Percentiles rank a stretch among this genome's conserved stretches.
phyloP scores from a whole-genome alignment of 495 filamentous ascomycete species.

The Penicillium bovifimosum region DNA sequence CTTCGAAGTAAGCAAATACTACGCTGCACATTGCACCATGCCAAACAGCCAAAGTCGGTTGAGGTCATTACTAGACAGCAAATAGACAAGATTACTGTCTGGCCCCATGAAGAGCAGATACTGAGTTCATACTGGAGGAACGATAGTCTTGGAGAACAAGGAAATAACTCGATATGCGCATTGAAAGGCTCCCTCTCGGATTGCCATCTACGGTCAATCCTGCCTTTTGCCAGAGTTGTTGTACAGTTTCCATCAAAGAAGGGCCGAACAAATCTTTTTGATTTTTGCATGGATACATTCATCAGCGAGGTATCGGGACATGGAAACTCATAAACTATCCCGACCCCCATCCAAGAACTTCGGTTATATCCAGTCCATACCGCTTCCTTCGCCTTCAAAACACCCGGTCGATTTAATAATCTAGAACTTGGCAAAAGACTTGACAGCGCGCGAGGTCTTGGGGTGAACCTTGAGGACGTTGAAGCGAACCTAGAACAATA shows the following conservation, averaged over 20 bases:
- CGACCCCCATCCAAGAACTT: slow-evolving; percentile 39
- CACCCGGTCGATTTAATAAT: slow-evolving; percentile 29
- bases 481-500: slow-evolving; percentile 76
- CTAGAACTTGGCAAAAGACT: slow-evolving; percentile 98
- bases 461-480: slow-evolving; percentile 76
- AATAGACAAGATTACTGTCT: not conserved
- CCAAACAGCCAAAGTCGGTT: too few relatives aligned
- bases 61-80: too few relatives aligned
- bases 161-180: slow-evolving; percentile 17
- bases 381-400: slow-evolving; percentile 42
- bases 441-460: slow-evolving; percentile 79
- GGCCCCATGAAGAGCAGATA: not conserved
- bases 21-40: too few relatives aligned
- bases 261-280: slow-evolving; percentile 39
- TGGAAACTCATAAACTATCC: slow-evolving; percentile 48
- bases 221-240: slow-evolving; percentile 11
- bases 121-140: not conserved
- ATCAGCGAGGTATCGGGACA: slow-evolving; percentile 46
- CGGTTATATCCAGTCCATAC: slow-evolving; percentile 41
- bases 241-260: slow-evolving; percentile 32
- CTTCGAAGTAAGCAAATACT: too few relatives aligned
- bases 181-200: slow-evolving; percentile 11
- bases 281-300: slow-evolving; percentile 47
- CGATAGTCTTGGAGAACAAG: slow-evolving; percentile 7
- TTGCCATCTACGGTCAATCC: slow-evolving; percentile 6